Evolutionary conservation across 2,329 filamentous ascomycete species (phyloP), one percentile per base, ranked within the genome.

Genomic region (Sarocladiaceae sp.): DNA sequence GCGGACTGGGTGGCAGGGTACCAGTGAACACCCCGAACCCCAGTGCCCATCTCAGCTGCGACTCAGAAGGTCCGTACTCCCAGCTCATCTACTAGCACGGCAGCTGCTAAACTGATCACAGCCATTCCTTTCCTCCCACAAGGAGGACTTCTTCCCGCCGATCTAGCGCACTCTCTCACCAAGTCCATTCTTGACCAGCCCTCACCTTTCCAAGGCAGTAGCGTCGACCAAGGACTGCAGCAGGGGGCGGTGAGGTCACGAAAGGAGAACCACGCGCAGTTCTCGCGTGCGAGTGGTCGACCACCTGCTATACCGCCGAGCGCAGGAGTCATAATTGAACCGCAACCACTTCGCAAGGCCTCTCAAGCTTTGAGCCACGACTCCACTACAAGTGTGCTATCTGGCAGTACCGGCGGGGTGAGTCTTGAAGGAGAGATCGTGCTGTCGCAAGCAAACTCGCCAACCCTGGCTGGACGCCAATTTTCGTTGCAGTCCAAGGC

Each of bases 131-230:
- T 33, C 12, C 15, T 48, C n/a, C 26, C 26, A 4, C 22, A n/a
- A 11, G 18, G 25, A 17, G 20, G 44, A 11, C 26, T 48, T 17
- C 4, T 66, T 3, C 57, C 64, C 2, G 52, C 65, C 2, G 71
- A 73, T 29, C 60, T 77, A 4, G 68, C 72, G 4, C 66, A 66
- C 5, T 68, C 71, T n/a, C 62, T 79, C 50, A 74, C 74, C 0
- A 68, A 73, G 52, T 77, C 76, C 1, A 61, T 80, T 35, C 64
- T 79, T 25, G 77, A 75, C 47, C 76, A 79, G 50, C 71, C 75
- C 11, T 62, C 69, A 26, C 67, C 72, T 0, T 59, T 72, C 2
- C 65, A 70, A 3, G 53, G 65, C 4, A 66, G 66, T 13, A 58
- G 28, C 15, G 4, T 15, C 10, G 44, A 20, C 20, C 26, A 33